phyloP scores from a whole-genome alignment of 2,329 filamentous ascomycete species.

The Colletotrichum theobromicola region DNA sequence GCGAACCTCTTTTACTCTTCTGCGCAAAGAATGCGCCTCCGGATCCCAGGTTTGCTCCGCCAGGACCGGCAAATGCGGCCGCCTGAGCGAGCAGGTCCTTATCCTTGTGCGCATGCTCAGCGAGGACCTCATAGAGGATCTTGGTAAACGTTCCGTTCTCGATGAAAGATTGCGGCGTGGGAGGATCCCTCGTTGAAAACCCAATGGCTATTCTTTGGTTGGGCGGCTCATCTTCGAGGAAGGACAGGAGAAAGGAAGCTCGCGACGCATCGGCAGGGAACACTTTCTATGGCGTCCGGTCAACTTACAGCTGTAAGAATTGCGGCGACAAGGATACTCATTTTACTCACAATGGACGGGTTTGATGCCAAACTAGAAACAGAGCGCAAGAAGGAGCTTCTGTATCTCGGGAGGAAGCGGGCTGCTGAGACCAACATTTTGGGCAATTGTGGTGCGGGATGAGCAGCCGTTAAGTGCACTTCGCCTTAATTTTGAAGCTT shows the following conservation, averaged over 20 bases:
- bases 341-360: constrained; percentile 55
- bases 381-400: constrained; percentile 28
- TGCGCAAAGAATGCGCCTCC: constrained; percentile 56
- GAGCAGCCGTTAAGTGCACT: not conserved
- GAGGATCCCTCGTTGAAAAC: constrained; percentile 61
- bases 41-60: constrained; percentile 56
- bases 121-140: constrained; percentile 63
- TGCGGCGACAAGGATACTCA: not conserved
- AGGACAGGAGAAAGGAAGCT: constrained; percentile 59
- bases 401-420: constrained; percentile 24
- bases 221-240: constrained; percentile 63
- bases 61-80: constrained; percentile 63
- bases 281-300: constrained; percentile 53
- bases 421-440: constrained; percentile 36
- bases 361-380: constrained; percentile 57
- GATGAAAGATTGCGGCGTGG: constrained; percentile 63
- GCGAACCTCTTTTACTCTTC: constrained; percentile 37
- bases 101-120: constrained; percentile 60
- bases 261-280: constrained; percentile 53
- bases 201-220: constrained; percentile 61
- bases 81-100: constrained; percentile 62
- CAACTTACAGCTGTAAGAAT: constrained; percentile 7
- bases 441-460: not conserved
- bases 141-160: constrained; percentile 65
- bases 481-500: not conserved